Conservation (phyloP, 2,329 filamentous ascomycete species). For the Albifimbria verrucaria region DNA sequence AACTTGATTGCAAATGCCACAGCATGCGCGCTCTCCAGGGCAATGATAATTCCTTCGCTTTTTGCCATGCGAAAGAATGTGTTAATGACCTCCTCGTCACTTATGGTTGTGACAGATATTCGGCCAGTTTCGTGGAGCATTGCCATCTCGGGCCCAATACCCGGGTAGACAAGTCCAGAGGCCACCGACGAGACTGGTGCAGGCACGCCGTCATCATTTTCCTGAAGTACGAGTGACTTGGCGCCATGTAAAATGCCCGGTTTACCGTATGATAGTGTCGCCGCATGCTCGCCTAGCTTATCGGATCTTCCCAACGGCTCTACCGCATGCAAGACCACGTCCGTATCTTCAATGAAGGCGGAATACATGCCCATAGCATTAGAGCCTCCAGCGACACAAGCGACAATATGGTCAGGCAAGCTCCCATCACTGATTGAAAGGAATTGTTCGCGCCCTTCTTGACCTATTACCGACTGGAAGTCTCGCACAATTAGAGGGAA, state of each 20-base stretch:
- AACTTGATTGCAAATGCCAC: slow-evolving; percentile 1
- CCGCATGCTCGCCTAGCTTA: background rate
- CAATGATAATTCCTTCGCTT: slow-evolving; percentile 3
- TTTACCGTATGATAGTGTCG: slow-evolving; percentile 1
- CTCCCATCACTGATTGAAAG: slow-evolving; percentile 3
- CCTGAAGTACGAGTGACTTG: background rate
- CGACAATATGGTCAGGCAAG: slow-evolving; percentile 11
- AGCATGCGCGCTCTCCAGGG: slow-evolving; percentile 2
- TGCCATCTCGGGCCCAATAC: slow-evolving; percentile 2
- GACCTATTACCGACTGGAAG: slow-evolving; percentile 87
- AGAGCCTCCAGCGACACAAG: slow-evolving; percentile 2
- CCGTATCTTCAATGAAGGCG: background rate
- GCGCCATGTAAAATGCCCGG: slow-evolving; percentile 1
- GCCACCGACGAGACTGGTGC: background rate
- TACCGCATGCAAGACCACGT: background rate
- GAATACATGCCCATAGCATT: slow-evolving; percentile 3
- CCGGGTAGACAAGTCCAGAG: slow-evolving; percentile 2
- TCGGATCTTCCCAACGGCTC: background rate
- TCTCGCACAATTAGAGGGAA: slow-evolving; percentile 91
- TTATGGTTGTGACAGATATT: background rate
- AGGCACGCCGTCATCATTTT: background rate
- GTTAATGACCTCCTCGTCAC: background rate
- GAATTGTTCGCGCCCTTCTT: slow-evolving; percentile 43
- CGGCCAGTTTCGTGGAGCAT: background rate
- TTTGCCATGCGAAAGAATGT: slow-evolving; percentile 1